Base-by-base conservation (phyloP, 2,329 filamentous ascomycete genomes). In the Phyllosticta citribraziliensis region DNA sequence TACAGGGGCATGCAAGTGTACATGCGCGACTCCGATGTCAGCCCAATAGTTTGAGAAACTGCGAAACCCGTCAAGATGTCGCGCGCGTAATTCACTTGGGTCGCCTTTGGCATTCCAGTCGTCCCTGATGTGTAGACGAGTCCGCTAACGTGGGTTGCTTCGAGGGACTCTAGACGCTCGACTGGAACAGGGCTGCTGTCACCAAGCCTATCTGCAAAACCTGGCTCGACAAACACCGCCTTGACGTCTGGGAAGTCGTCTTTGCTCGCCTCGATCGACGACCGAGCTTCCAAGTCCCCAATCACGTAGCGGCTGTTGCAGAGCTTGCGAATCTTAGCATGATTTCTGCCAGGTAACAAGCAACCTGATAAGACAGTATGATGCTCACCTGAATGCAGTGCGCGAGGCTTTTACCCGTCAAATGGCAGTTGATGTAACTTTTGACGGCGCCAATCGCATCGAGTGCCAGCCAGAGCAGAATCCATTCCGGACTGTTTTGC, bases 1-100 rank as follows among this genome's bases (percentile, higher is more conserved):
- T 91, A 91, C 25, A 89, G 75, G 0, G 84, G 88, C 88, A 91
- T 91, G 72, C 87, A 89, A 68, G 85, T 82, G 69, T 91, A 91
- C 82, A 85, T 90, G 30, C 85, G 77, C 69, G 89, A 84, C 55
- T 63, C 75, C 56, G 69, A 70, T n/a, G 70, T 71, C 30, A 75
- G 79, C 57, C 70, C 63, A n/a, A 70, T 67, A 14, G 79, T 66
- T 20, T 6, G 68, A 64, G 25, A 73, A 68, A 3, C 77, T 73
- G 1, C 74, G 66, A 17, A 67, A 66, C 2, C 74, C 70, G 1
- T 65, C 0, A 66, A 66, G 54, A 77, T 76, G 5, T 80, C 69
- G 40, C 80, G 77, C 1, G 76, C 72, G 4, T 81, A 79, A 70
- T 71, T 1, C 73, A 66, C 1, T 70, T 73, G 6, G 69, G 74